Evolutionary conservation across 306 rosid species (phyloP), one percentile per base, ranked within the genome.

Genomic region (Vigna hirtella): DNA sequence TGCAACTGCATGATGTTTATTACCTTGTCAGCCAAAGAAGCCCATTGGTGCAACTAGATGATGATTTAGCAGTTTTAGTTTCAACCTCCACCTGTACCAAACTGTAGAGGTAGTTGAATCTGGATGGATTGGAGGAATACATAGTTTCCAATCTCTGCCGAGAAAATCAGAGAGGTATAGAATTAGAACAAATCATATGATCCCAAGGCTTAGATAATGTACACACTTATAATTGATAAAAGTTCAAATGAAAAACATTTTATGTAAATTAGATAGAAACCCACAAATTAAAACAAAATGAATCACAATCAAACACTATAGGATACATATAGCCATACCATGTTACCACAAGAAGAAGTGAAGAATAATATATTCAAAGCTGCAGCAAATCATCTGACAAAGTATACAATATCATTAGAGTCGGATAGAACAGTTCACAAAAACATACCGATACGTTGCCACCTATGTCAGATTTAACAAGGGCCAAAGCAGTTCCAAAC

Each of bases 1-100:
- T 48, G 66, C 18, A 78, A 78, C 15, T 62, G 72, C 14, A 48
- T 61, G 57, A 26, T 49, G 48, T 58, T 63, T 59, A 45, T 81
- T 85, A 93, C 99, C 99, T 96, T 73, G 99, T 96, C 86, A 96
- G 80, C 99, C 99, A 96, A 80, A 96, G 98, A 85, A 96, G 98
- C 50, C 99, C 99, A 81, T 96, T 96, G 73, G 99, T 77, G 85
- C 98, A 91, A 80, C 98, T 96, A 79, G 99, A 96, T 68, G 98
- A 89, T 74, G 86, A 87, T 81, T 93, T 96, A n/a, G 94, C 88
- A 22, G 97, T 90, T 82, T 89, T 89, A 82, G 87, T 78, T 82
- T 88, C 98, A 85, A 96, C 83, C 85, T 96, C 99, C 40, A 40
- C 67, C 48, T 83, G 91, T 17, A 96, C 97, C 94, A 96, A 70